A percentile compares a stretch with the other conserved stretches of the same genome.
Evolutionary conservation across 148 eudicot species (phyloP).

Genomic region (Camellia lanceoleosa): DNA sequence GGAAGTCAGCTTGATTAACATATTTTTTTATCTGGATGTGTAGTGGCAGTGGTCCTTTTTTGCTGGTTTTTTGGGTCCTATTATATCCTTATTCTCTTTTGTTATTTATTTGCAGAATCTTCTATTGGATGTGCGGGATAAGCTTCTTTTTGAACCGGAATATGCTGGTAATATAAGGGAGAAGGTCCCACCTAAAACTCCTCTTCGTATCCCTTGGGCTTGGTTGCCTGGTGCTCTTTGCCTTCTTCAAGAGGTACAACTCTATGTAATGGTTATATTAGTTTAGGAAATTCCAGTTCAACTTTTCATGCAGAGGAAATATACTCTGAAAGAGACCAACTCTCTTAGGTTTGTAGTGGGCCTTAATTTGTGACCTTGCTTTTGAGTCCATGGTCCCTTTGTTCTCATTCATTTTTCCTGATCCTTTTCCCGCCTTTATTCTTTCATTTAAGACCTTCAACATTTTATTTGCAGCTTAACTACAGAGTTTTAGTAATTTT

Average conservation of each 20-base stretch:
- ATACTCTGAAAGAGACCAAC: not conserved
- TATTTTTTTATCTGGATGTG: not conserved
- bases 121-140: constrained; percentile 91
- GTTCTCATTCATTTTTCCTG: not conserved
- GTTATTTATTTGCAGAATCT: constrained; percentile 57
- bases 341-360: not conserved
- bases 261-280: not conserved
- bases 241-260: constrained; percentile 94
- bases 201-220: constrained; percentile 85
- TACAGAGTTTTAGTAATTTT: not conserved
- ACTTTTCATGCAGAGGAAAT: not conserved
- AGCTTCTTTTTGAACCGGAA: constrained; percentile 95
- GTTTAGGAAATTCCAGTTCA: not conserved
- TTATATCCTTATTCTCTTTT: constrained; percentile 3
- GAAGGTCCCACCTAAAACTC: constrained; percentile 75
- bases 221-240: constrained; percentile 96
- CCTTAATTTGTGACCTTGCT: constrained; percentile 3
- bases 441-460: not conserved
- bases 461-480: not conserved
- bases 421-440: not conserved
- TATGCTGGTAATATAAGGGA: constrained; percentile 92
- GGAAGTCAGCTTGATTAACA: not conserved
- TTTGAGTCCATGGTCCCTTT: not conserved
- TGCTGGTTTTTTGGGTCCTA: not conserved
- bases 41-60: not conserved